Percentiles rank a stretch among this genome's conserved stretches.
Evolutionary conservation across 352 stramenopile genomes (phyloP).

Genomic region (Peronospora farinosa): DNA sequence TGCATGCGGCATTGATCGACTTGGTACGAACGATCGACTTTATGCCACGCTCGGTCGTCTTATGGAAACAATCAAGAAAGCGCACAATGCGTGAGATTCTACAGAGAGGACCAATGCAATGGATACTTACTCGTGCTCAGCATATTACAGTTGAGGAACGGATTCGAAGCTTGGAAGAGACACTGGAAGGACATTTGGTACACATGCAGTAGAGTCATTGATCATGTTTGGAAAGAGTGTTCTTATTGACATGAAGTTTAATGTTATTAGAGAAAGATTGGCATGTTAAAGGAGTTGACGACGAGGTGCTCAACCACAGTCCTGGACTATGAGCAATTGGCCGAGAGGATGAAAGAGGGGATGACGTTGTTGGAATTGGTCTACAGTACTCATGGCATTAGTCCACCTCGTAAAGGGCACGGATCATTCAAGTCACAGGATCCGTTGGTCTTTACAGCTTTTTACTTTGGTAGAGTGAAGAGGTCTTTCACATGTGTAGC

Average conservation of each 20-base stretch:
- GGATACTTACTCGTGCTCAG: slow-evolving; percentile 48
- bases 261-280: slow-evolving; percentile 48
- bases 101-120: slow-evolving; percentile 53
- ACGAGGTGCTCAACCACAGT: slow-evolving; percentile 33
- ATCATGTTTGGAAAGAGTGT: neutral
- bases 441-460: slow-evolving; percentile 35
- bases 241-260: neutral
- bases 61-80: slow-evolving; percentile 58
- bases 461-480: slow-evolving; percentile 41
- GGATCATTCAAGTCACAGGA: slow-evolving; percentile 49
- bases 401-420: slow-evolving; percentile 45
- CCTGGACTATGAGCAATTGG: slow-evolving; percentile 31
- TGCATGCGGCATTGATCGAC: slow-evolving; percentile 54
- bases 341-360: slow-evolving; percentile 35
- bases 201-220: neutral
- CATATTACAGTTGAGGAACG: slow-evolving; percentile 50
- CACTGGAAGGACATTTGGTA: slow-evolving; percentile 62
- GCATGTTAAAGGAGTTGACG: slow-evolving; percentile 57
- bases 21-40: slow-evolving; percentile 61
- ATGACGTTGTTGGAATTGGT: slow-evolving; percentile 44
- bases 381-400: slow-evolving; percentile 57
- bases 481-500: neutral
- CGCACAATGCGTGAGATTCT: slow-evolving; percentile 44
- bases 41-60: slow-evolving; percentile 55
- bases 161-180: slow-evolving; percentile 59